Evolutionary conservation across 768 basidiomycete species (phyloP).

Genomic region (Auricularia auricula-judae): DNA sequence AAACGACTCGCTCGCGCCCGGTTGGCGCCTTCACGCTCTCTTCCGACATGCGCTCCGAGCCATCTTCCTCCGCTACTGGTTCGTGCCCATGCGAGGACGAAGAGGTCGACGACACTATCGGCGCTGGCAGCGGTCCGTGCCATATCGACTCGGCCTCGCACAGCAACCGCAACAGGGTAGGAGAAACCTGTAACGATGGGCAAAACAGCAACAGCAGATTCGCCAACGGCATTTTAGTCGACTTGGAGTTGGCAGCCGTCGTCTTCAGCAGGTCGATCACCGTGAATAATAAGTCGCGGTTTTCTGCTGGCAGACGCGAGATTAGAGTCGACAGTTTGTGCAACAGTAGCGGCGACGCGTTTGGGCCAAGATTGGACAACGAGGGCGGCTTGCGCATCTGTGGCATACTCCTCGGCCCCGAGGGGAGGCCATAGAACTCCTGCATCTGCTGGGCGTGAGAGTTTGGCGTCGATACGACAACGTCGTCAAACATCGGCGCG

Average conservation of each 20-base stretch:
- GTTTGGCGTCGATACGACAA: constrained; percentile 14
- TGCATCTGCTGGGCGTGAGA: constrained; percentile 6
- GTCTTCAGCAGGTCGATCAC: constrained; percentile 70
- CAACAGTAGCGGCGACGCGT: constrained; percentile 46
- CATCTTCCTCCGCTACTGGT: background rate
- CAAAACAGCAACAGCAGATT: constrained; percentile 84
- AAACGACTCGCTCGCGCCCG: background rate
- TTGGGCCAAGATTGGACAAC: constrained; percentile 65
- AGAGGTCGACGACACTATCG: background rate
- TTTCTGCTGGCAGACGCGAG: constrained; percentile 60
- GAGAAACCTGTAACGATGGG: constrained; percentile 74
- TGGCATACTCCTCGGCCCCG: constrained; percentile 14
- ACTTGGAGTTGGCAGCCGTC: constrained; percentile 53
- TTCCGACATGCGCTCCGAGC: background rate
- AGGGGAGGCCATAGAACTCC: constrained; percentile 24
- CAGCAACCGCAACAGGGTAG: constrained; percentile 56
- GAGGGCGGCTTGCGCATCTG: constrained; percentile 67
- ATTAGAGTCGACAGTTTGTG: constrained; percentile 54
- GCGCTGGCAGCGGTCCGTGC: constrained; percentile 22
- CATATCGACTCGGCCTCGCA: constrained; percentile 66
- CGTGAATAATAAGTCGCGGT: constrained; percentile 74
- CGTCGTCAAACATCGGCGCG: constrained; percentile 67
- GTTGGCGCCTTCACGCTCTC: background rate
- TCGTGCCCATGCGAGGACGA: background rate
- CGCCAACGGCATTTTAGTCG: constrained; percentile 88